Base-by-base conservation (phyloP, 192 early-diverging fungal species). In the Coemansia aciculifera region DNA sequence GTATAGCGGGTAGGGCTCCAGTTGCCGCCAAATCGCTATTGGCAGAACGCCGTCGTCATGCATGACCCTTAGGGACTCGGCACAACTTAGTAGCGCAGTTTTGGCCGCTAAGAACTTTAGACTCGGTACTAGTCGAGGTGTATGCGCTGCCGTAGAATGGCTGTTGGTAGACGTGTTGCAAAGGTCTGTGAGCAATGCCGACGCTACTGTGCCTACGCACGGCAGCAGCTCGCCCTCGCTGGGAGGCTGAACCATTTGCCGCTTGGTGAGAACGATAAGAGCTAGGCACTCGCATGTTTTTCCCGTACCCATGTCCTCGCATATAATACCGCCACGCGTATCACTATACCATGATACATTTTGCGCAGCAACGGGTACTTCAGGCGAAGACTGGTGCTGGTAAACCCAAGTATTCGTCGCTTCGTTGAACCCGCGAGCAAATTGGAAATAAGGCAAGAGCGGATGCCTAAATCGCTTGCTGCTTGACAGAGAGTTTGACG, bases 231-330 rank as follows among this genome's bases (percentile, higher is more conserved):
- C 84, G 39, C 77, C 70, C 9, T 79, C 29, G 8, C 59, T 59
- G 15, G 81, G 75, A 46, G 81, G 81, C 17, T 51, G 56, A 27
- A 81, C 81, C 73, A 84, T 81, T 44, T 89, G 86, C 29, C 87
- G 74, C 39, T 85, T 85, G 1, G 92, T 91, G 31, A 83, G 73
- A 6, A 90, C 71, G 17, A 90, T 86, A 9, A 89, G 71, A 10
- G 90, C 87, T 12, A 93, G 72, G 46, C 89, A 90, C 21, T 91
- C 86, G 69, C 87, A 87, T 0, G 90, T 93, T 66, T 93, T 93
- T 8, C 93, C 93, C 2, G 89, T 91, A n/a, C 93, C 93, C 93
- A 95, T 95, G 31, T 94, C 92, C 67, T 94, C 93, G 73, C 90
- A 92, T 43, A 95, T 87, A 57, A 95, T 90, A 0, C 93, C 92